phyloP scores from a whole-genome alignment of 2,329 filamentous ascomycete genomes.

The Beauveria rudraprayagi region DNA sequence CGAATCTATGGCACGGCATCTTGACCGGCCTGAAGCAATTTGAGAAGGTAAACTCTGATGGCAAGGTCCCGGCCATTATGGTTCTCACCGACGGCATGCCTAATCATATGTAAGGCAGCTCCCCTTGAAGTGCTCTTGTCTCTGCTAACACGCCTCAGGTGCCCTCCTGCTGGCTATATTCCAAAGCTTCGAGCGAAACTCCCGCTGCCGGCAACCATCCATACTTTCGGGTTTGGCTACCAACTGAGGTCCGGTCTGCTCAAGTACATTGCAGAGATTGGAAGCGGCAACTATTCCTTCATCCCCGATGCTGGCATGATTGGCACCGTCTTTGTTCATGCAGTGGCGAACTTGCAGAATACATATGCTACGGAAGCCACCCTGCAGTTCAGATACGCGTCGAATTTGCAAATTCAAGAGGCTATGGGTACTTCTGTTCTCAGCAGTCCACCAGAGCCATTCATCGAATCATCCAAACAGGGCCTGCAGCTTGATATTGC shows the following conservation, averaged over 20 bases:
- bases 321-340: constrained; percentile 54
- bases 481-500: constrained; percentile 27
- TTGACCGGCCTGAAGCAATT: constrained; percentile 42
- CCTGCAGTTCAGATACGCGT: constrained; percentile 33
- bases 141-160: constrained; percentile 21
- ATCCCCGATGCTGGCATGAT: constrained; percentile 57
- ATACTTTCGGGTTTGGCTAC: constrained; percentile 32
- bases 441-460: constrained; percentile 19
- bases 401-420: constrained; percentile 29
- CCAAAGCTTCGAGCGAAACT: constrained; percentile 39
- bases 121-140: not conserved
- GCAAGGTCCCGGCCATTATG: constrained; percentile 42
- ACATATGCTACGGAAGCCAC: constrained; percentile 44
- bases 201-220: constrained; percentile 33
- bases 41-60: constrained; percentile 19
- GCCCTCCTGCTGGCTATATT: constrained; percentile 45
- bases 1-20: constrained; percentile 53
- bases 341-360: constrained; percentile 51
- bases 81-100: constrained; percentile 48
- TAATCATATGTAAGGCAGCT: constrained; percentile 37
- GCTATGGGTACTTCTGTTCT: constrained; percentile 32
- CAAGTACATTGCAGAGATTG: constrained; percentile 51
- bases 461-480: constrained; percentile 13
- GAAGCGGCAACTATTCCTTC: constrained; percentile 51
- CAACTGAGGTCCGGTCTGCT: constrained; percentile 37